Evolutionary conservation across 257 asterid genomes (phyloP), one percentile per base, ranked within the genome.

Genomic region (Solanum verrucosum): DNA sequence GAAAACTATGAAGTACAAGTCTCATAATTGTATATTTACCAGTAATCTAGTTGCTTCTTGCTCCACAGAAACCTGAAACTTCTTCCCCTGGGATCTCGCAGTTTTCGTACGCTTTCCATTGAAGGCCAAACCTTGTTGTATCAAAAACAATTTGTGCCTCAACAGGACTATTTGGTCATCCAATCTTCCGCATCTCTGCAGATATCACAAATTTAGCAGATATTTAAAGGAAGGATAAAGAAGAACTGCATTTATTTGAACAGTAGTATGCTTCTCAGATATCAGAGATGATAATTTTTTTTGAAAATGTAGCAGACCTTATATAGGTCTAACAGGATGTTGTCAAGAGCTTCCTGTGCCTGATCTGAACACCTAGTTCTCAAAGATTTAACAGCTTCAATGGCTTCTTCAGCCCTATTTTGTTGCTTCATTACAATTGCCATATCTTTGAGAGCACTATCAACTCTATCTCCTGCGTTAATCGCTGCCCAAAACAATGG

Each of bases 381-480:
- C 78, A 97, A 84, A 2, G 98, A 96, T 87, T 96, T 97, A 65
- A 97, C 95, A 6, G 99, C 99, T 87, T 97, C 99, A 52, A 97
- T 90, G 73, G 99, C 99, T 87, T 97, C 99, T 33, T 95, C 99
- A 2, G 99, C 98, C 91, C 99, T 86, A 85, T 97, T 97, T 78
- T 95, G 99, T 91, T 97, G 99, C 91, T 97, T 97, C 99, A 97
- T 97, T 13, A 97, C 99, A 73, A 97, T 95, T 2, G 99, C 99
- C 99, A 97, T 97, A 71, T 97, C 99, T 89, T 97, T 97, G 23
- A 97, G 93, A 86, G 99, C 99, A 88, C 99, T 97, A 52, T 97
- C 99, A 40, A 97, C 99, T 92, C 99, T 91, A 81, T 97, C 99
- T n/a, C 99, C 99, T 0, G 99, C 96, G 85, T 97, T 97, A 35